Evolutionary conservation across 257 asterid genomes (phyloP).

Genomic region (Gynochthodes officinalis): DNA sequence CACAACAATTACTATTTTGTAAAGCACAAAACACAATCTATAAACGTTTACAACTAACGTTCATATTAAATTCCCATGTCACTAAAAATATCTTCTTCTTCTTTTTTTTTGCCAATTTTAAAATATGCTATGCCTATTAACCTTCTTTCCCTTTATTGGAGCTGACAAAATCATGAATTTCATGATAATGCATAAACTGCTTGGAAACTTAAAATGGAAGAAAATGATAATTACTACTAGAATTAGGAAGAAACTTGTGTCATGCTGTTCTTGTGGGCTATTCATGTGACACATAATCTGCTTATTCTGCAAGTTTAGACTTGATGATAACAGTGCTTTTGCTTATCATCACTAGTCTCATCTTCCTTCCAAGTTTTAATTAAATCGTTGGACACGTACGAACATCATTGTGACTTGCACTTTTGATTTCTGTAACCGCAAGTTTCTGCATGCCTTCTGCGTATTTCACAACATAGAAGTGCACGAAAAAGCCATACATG

Average conservation of each 20-base stretch:
- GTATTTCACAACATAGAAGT: background rate
- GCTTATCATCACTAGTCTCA: background rate
- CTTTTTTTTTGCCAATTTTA: too few species aligned
- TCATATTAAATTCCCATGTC: too few species aligned
- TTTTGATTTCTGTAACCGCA: background rate
- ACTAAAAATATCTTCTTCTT: too few species aligned
- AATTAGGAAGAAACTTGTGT: background rate
- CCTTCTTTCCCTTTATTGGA: background rate
- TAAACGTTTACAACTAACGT: too few species aligned
- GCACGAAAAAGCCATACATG: background rate
- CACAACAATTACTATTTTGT: too few species aligned
- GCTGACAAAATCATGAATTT: slow-evolving; percentile 11
- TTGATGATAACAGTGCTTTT: background rate
- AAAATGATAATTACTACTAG: background rate
- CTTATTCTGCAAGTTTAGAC: slow-evolving; percentile 1
- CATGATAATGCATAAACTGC: background rate
- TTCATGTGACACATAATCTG: slow-evolving; percentile 6
- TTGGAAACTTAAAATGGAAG: slow-evolving; percentile 3
- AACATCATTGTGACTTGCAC: background rate
- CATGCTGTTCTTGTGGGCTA: background rate
- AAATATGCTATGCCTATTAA: slow-evolving; percentile 4
- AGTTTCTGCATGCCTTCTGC: background rate
- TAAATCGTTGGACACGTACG: background rate
- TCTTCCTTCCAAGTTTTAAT: background rate
- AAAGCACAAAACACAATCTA: too few species aligned